phyloP scores from a whole-genome alignment of 192 early-diverging fungal species.

The Umbelopsis sp. region DNA sequence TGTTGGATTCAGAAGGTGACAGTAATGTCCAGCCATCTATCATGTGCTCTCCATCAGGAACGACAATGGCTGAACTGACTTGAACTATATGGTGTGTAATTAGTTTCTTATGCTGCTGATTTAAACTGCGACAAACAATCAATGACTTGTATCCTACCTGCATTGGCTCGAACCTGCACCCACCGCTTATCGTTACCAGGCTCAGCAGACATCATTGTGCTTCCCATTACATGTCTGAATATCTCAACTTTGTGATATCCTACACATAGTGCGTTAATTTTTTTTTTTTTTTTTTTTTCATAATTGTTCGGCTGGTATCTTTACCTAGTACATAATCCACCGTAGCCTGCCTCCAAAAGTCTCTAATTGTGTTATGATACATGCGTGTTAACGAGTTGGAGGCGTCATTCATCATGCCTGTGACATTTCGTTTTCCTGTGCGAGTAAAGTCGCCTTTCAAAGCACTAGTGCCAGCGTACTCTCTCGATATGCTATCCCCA shows the following conservation, averaged over 20 bases:
- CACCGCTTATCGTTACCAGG: slow-evolving; percentile 39
- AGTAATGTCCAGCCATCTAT: slow-evolving; percentile 66
- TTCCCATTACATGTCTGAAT: slow-evolving; percentile 32
- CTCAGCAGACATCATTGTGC: slow-evolving; percentile 36
- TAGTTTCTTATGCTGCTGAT: not conserved
- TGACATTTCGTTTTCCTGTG: slow-evolving; percentile 73
- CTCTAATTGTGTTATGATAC: slow-evolving; percentile 75
- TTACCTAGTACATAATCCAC: slow-evolving; percentile 56
- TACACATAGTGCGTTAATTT: not conserved
- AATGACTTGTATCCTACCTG: slow-evolving; percentile 32
- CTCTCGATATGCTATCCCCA: slow-evolving; percentile 74
- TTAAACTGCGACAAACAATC: not conserved
- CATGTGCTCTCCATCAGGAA: slow-evolving; percentile 60
- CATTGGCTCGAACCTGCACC: slow-evolving; percentile 43
- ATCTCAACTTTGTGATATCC: slow-evolving; percentile 41
- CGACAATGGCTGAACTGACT: slow-evolving; percentile 61
- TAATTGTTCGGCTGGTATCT: slow-evolving; percentile 33
- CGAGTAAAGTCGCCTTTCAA: slow-evolving; percentile 80
- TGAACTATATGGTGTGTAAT: slow-evolving; percentile 33
- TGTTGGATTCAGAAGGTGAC: slow-evolving; percentile 54
- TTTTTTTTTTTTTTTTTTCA: slow-evolving; percentile 29
- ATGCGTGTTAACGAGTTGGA: slow-evolving; percentile 75
- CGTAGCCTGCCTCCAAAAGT: slow-evolving; percentile 67
- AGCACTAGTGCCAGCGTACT: slow-evolving; percentile 79
- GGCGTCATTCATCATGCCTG: slow-evolving; percentile 74